phyloP scores from a whole-genome alignment of 176 grass and related monocot genomes.

The Carex myosuroides region DNA sequence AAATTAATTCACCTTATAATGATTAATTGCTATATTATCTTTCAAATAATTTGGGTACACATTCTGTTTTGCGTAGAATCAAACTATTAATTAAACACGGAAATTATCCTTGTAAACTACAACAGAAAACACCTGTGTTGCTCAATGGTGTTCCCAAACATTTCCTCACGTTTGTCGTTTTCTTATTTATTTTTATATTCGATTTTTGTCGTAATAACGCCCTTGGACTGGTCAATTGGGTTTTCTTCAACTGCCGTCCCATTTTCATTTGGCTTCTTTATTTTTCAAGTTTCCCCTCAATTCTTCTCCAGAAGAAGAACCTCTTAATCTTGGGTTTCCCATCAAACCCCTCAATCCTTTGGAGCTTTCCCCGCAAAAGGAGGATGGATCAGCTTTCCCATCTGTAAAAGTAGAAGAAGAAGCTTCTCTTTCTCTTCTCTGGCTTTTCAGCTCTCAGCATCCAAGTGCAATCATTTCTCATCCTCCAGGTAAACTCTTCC shows the following conservation, averaged over 20 bases:
- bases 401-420: neutral
- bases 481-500: slow-evolving; percentile 8
- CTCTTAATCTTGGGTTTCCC: neutral
- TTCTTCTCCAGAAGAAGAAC: no score
- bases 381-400: no score
- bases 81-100: neutral
- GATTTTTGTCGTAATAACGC: neutral
- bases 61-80: neutral
- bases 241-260: neutral
- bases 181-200: neutral
- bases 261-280: neutral
- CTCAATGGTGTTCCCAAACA: neutral
- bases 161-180: neutral
- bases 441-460: slow-evolving; percentile 4
- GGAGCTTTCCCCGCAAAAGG: neutral
- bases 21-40: neutral
- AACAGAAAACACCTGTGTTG: neutral
- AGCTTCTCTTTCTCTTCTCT: neutral
- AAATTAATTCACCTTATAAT: no score
- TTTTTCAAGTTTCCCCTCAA: neutral
- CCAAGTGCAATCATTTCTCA: slow-evolving; percentile 2
- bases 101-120: neutral
- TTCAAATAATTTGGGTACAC: neutral
- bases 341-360: neutral
- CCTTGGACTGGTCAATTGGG: neutral